A percentile compares a stretch with the other conserved stretches of the same genome.
Evolutionary conservation across 2,329 filamentous ascomycete genomes (phyloP).

Genomic region (Alternaria ventricosa): DNA sequence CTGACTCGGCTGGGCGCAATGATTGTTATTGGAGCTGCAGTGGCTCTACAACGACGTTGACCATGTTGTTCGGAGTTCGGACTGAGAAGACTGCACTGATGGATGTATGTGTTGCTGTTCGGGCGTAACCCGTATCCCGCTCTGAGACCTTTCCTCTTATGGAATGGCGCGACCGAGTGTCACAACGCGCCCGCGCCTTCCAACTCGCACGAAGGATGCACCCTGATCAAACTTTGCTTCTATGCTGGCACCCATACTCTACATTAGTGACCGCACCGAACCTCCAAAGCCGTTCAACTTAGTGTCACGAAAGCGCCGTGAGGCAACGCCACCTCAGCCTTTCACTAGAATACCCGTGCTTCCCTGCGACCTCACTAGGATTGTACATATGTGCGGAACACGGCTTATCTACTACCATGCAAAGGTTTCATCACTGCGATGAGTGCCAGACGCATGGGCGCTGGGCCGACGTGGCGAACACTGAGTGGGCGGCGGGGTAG

Average conservation of each 20-base stretch:
- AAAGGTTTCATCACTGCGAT: too few species aligned
- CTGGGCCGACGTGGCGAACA: not conserved
- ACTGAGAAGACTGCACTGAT: not conserved
- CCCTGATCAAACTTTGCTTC: not conserved
- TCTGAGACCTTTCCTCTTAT: not conserved
- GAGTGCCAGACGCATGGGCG: too few species aligned
- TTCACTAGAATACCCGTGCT: not conserved
- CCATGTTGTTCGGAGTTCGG: not conserved
- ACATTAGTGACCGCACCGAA: not conserved
- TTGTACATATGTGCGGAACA: not conserved
- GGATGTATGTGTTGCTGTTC: too few species aligned
- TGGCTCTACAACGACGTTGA: not conserved
- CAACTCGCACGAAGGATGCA: not conserved
- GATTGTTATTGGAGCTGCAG: not conserved
- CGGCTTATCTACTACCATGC: not conserved
- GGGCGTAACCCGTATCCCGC: too few species aligned
- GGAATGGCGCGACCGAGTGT: not conserved
- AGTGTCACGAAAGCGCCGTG: not conserved
- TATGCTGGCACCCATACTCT: not conserved
- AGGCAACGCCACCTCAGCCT: not conserved
- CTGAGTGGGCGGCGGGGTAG: not conserved
- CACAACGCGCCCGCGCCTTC: not conserved
- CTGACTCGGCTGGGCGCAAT: too few species aligned
- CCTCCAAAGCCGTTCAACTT: not conserved
- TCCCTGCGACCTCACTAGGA: not conserved